Evolutionary conservation across 768 basidiomycete species (phyloP), one percentile per base, ranked within the genome.

Genomic region (Saitozyma sp.): DNA sequence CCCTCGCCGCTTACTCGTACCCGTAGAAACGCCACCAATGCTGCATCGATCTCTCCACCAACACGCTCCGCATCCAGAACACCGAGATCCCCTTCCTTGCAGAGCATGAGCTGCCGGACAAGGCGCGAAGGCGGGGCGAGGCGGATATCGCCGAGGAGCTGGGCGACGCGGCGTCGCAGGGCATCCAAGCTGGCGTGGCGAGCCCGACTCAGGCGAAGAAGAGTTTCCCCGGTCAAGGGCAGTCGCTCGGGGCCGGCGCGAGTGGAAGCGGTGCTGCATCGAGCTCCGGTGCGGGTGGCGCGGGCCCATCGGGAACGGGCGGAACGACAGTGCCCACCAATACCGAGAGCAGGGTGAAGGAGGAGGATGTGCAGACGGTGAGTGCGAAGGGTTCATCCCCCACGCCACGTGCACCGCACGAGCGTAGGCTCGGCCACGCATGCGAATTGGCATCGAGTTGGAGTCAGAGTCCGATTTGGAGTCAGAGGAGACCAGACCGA

Each of bases 71-170:
- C n/a, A 97, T 99, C 54, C 90, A 92, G 82, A 89, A 86, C 16
- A 85, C 91, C 13, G 91, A 96, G 79, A 88, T 99, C 9, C 80
- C 80, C 16, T 99, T 99, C 83, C 82, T 99, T 5, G 79, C 91
- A 1, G 96, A 99, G 81, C 96, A 99, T 78, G 91, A 97, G 80
- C 84, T 99, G 5, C 95, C 94, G 0, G 87, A 88, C 9, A 89
- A 89, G 73, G 89, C 88, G 6, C 85, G 67, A 3, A 54, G 67
- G 19, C 40, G 54, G 16, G 76, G 69, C 2, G 79, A 78, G 51
- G 79, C 79, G 43, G 67, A 74, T 14, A 73, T 75, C 16, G 73
- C 76, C 0, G 74, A 78, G 29, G 79, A 79, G 62, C 63, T 65
- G 48, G 72, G 60, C 1, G 65, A 70, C 1, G 65, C 73, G 6